Evolutionary conservation across 495 filamentous ascomycete species (phyloP).

Genomic region (Aspergillus bertholletiae): DNA sequence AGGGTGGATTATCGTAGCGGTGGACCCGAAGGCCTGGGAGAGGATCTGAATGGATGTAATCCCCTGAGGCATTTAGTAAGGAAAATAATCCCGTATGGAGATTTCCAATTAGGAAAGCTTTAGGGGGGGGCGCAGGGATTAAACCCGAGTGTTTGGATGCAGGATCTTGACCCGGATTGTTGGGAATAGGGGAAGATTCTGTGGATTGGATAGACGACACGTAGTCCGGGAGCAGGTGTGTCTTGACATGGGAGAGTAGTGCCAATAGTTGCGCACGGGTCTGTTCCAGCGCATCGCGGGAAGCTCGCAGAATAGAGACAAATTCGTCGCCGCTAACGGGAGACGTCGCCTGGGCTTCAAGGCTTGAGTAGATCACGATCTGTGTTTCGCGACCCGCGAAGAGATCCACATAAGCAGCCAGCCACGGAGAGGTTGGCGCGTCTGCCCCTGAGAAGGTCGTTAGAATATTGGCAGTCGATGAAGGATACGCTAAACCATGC

Average conservation of each 20-base stretch:
- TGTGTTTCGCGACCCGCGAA: slow-evolving; percentile 56
- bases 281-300: slow-evolving; percentile 5
- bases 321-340: background rate
- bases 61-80: slow-evolving; percentile 16
- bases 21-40: slow-evolving; percentile 25
- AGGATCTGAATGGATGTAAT: slow-evolving; percentile 1
- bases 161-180: background rate
- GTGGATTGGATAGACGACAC: slow-evolving; percentile 9
- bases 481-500: slow-evolving; percentile 39
- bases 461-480: slow-evolving; percentile 40
- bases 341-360: slow-evolving; percentile 32
- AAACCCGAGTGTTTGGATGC: slow-evolving; percentile 18
- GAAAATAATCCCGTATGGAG: slow-evolving; percentile 30
- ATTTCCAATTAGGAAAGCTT: slow-evolving; percentile 32
- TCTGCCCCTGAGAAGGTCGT: slow-evolving; percentile 27
- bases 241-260: slow-evolving; percentile 24
- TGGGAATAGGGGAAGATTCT: background rate
- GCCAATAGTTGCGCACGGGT: slow-evolving; percentile 29
- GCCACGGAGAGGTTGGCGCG: slow-evolving; percentile 23
- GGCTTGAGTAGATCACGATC: slow-evolving; percentile 54
- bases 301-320: slow-evolving; percentile 12
- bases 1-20: slow-evolving; percentile 33
- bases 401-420: slow-evolving; percentile 57
- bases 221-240: slow-evolving; percentile 23
- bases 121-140: slow-evolving; percentile 4